Evolutionary conservation across 257 asterid genomes (phyloP).

Genomic region (Oldenlandia corymbosa): DNA sequence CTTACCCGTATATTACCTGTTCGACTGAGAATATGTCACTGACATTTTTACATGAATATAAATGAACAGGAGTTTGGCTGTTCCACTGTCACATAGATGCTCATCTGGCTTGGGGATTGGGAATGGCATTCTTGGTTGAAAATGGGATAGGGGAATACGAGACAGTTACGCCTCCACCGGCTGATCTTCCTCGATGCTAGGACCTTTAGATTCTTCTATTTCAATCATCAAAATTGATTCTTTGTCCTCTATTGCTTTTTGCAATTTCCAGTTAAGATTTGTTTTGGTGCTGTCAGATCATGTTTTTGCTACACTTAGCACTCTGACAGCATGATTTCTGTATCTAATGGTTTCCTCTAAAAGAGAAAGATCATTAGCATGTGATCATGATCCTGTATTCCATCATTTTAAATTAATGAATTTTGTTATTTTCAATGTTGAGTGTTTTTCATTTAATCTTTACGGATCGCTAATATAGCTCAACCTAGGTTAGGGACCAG

Average conservation of each 20-base stretch:
- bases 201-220: neutral
- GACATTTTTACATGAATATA: neutral
- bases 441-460: neutral
- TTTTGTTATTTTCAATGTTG: no score
- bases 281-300: neutral
- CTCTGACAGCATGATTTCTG: neutral
- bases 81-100: constrained; percentile 34
- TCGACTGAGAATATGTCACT: constrained; percentile 3
- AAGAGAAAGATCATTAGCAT: neutral
- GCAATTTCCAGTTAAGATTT: neutral
- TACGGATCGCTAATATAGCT: neutral
- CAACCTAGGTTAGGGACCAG: neutral
- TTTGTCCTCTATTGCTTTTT: neutral
- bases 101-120: constrained; percentile 31
- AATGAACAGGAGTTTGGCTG: constrained; percentile 33
- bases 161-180: constrained; percentile 29
- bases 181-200: constrained; percentile 29
- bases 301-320: constrained; percentile 1
- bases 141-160: constrained; percentile 29
- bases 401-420: neutral
- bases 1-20: neutral
- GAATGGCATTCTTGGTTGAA: constrained; percentile 26
- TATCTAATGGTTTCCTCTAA: neutral
- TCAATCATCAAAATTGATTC: neutral
- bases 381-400: constrained; percentile 4